Evolutionary conservation across 2,329 filamentous ascomycete genomes (phyloP).

Genomic region (Fusarium sp.): DNA sequence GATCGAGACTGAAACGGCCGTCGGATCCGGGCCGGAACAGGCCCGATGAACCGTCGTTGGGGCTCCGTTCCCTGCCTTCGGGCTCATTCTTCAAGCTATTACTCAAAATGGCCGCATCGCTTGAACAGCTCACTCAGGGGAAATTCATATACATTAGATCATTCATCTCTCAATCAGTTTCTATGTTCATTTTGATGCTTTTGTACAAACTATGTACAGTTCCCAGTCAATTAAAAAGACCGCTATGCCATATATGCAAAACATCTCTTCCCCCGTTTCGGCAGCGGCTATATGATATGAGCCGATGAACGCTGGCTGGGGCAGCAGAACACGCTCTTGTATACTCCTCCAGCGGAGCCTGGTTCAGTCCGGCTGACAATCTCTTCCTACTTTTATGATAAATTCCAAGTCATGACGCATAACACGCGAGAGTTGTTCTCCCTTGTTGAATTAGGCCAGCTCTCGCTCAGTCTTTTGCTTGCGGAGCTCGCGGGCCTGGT

Average conservation of each 20-base stretch:
- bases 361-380: background rate
- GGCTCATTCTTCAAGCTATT: background rate
- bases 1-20: background rate
- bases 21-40: no score
- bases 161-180: background rate
- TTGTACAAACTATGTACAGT: slow-evolving; percentile 30
- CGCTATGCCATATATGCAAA: slow-evolving; percentile 15
- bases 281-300: slow-evolving; percentile 5
- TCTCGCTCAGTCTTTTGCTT: slow-evolving; percentile 54
- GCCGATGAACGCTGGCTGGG: slow-evolving; percentile 7
- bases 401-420: slow-evolving; percentile 36
- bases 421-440: slow-evolving; percentile 22
- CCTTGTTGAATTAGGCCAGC: slow-evolving; percentile 33
- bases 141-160: background rate
- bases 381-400: slow-evolving; percentile 20
- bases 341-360: slow-evolving; percentile 18
- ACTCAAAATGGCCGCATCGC: background rate
- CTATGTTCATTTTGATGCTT: slow-evolving; percentile 3
- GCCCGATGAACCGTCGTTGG: background rate
- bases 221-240: slow-evolving; percentile 27
- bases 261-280: slow-evolving; percentile 2
- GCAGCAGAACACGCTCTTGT: slow-evolving; percentile 10
- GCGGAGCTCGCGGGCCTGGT: slow-evolving; percentile 74
- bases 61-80: background rate
- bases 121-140: background rate